These are phyloP conservation scores for Coprinellus aureogranulatus DNA, from an alignment of 768 basidiomycete genomes.

Conservation along the genomic window DNA sequence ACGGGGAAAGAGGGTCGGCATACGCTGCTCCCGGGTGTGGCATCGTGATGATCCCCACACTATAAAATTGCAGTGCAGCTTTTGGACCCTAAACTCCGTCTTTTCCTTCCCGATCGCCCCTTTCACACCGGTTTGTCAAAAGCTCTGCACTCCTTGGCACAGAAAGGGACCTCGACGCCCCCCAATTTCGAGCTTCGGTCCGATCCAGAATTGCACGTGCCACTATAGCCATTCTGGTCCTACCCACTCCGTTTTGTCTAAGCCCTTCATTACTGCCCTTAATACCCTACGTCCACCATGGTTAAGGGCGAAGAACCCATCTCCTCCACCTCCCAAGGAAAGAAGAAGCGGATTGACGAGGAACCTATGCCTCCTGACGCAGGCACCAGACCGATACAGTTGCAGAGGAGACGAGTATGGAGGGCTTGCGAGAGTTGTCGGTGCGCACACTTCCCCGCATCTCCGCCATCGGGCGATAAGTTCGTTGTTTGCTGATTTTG, in stretches of 20 bases:
- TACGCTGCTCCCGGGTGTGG: neutral
- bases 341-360: slow-evolving; percentile 73
- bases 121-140: neutral
- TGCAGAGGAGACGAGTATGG: slow-evolving; percentile 82
- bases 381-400: slow-evolving; percentile 68
- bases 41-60: neutral
- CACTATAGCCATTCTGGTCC: slow-evolving; percentile 25
- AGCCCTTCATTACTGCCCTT: slow-evolving; percentile 15
- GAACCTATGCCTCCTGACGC: slow-evolving; percentile 57
- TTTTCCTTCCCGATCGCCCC: neutral
- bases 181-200: slow-evolving; percentile 9
- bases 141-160: neutral
- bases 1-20: neutral
- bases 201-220: slow-evolving; percentile 21
- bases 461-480: slow-evolving; percentile 17
- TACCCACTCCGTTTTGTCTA: slow-evolving; percentile 27
- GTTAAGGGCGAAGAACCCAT: slow-evolving; percentile 51
- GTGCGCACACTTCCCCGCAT: slow-evolving; percentile 39
- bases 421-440: slow-evolving; percentile 88
- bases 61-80: neutral
- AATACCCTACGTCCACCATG: slow-evolving; percentile 31
- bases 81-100: neutral
- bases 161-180: neutral
- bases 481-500: slow-evolving; percentile 12
- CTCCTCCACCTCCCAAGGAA: slow-evolving; percentile 53